Evolutionary conservation across 176 grass and related monocot genomes (phyloP).

Genomic region (Tuctoria greenei): DNA sequence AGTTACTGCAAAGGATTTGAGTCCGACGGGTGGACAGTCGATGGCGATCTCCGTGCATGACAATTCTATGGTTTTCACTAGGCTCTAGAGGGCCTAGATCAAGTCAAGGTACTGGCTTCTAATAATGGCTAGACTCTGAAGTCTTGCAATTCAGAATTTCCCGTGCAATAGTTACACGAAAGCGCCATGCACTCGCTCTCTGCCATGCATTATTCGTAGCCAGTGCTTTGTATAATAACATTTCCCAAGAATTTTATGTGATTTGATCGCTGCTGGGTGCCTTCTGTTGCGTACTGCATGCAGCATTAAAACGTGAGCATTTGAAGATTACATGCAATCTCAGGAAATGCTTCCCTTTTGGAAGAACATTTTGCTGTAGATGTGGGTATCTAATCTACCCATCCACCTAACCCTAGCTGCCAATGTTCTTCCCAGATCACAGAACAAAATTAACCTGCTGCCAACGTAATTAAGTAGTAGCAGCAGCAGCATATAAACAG

Average conservation of each 20-base stretch:
- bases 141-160: no score
- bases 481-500: not conserved
- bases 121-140: no score
- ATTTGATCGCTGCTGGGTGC: not conserved
- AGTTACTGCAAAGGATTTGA: no score
- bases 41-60: no score
- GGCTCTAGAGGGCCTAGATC: no score
- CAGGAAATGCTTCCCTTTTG: not conserved
- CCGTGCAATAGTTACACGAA: not conserved
- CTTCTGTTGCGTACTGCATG: not conserved
- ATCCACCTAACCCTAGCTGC: not conserved
- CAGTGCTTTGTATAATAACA: not conserved
- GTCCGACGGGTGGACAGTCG: no score
- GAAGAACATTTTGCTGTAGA: slow-evolving; percentile 13
- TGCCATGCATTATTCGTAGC: not conserved
- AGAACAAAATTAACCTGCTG: slow-evolving; percentile 17
- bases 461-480: not conserved
- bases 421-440: slow-evolving; percentile 29
- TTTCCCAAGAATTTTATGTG: not conserved
- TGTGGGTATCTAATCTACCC: slow-evolving; percentile 29
- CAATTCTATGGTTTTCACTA: no score
- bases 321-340: slow-evolving; percentile 17
- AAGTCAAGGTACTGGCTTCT: no score
- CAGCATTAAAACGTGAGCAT: slow-evolving; percentile 27
- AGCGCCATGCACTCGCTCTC: not conserved